Base-by-base conservation (phyloP, 352 stramenopile species). In the Phytophthora pistaciae region DNA sequence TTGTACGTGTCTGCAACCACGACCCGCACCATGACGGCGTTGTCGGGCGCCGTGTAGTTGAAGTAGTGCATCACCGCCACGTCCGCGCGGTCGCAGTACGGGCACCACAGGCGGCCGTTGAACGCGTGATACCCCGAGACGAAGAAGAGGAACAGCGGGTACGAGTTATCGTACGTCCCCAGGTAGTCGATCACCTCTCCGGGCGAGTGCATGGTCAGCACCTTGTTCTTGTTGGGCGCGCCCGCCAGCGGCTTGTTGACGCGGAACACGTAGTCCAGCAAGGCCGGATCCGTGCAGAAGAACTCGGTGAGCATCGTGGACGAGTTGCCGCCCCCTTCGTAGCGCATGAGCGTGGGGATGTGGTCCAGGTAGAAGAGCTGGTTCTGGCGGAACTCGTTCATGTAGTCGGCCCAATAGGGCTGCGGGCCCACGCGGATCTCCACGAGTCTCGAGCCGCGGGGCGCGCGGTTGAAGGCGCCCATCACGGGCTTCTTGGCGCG, bases 321-420 rank as follows among this genome's bases (percentile, higher is more conserved):
- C 58, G 86, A 91, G 59, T 93, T 93, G 54, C 87, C 85, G 38
- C 79, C 72, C 56, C 88, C 86, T 48, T 93, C 82, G 75, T 95
- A 95, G 13, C 83, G 73, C 62, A 95, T 82, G 40, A 95, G 74
- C 48, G 88, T 83, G 21, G 88, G 88, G 62, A 95, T 91, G 55
- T 90, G 83, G 65, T 93, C 85, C 55, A 95, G 78, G 69, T 94
- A 93, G 58, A 95, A 93, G 48, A 93, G 75, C 52, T 92, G 78
- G 62, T 93, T 92, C 70, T 93, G 86, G n/a, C 79, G 73, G 66
- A 95, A 95, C 40, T 86, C 74, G 67, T 95, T 95, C 75, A 87
- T 84, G 56, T 91, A 79, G 66, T 95, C 78, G 27, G 79, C 77
- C 88, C 88, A 95, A 40, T 94, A 84, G 13, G 67, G 54, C 7